Percentiles rank a stretch among this genome's conserved stretches.
These are phyloP conservation scores for Debaryomyces hansenii DNA, from an alignment of 805 yeast genomes.

Conservation along the genomic window DNA sequence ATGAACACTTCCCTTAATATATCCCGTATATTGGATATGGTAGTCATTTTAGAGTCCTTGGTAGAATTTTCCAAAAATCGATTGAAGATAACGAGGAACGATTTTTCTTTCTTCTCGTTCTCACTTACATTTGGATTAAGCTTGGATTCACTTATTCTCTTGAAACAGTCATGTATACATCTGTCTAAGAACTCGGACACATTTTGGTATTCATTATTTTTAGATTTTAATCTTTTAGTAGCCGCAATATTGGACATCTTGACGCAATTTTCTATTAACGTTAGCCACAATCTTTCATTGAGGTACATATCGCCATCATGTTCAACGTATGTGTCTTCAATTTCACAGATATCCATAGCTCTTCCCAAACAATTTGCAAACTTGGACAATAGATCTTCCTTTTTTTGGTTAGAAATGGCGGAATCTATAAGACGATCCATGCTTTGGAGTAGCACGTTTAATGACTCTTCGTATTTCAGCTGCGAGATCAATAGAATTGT, in stretches of 20 bases:
- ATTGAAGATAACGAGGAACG: conserved; percentile 57
- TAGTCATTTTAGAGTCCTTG: conserved; percentile 42
- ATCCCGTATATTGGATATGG: conserved; percentile 57
- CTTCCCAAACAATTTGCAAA: conserved; percentile 34
- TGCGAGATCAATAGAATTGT: conserved; percentile 27
- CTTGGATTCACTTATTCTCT: conserved; percentile 28
- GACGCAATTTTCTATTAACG: conserved; percentile 25
- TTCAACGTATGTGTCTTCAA: conserved; percentile 9
- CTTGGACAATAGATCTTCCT: background rate
- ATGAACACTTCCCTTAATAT: conserved; percentile 63
- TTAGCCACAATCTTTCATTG: conserved; percentile 30
- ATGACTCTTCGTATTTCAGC: conserved; percentile 27
- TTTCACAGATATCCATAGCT: conserved; percentile 33
- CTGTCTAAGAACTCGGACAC: conserved; percentile 18
- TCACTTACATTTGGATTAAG: conserved; percentile 12
- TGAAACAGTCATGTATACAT: conserved; percentile 33
- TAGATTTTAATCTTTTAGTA: background rate
- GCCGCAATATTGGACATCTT: conserved; percentile 13
- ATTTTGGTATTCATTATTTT: background rate
- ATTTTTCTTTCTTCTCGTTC: conserved; percentile 19
- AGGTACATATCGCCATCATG: conserved; percentile 10
- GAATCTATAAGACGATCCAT: conserved; percentile 19
- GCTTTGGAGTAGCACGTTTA: conserved; percentile 19
- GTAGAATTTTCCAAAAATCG: conserved; percentile 51
- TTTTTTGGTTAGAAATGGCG: conserved; percentile 8